Base-by-base conservation (phyloP, 192 early-diverging fungal genomes). In the Gaertneriomyces semiglobifer region DNA sequence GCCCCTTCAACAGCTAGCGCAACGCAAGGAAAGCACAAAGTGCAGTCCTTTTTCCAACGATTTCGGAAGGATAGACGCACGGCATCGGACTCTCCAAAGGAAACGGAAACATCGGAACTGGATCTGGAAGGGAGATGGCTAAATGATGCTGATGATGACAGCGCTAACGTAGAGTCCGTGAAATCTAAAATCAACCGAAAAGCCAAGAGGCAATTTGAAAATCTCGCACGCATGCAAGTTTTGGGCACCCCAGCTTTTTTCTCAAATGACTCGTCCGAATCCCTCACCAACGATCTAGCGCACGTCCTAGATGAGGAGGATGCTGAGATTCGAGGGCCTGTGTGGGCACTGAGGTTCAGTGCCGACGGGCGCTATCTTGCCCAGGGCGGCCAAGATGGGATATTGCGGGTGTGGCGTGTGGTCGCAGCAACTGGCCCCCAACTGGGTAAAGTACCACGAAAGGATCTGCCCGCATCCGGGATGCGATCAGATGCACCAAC, bases 321-420 rank as follows among this genome's bases (percentile, higher is more conserved):
- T 52, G 69, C 64, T 0, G 74, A 74, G 47, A 52, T 74, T 54
- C 66, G 69, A 48, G 63, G 75, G 20, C 71, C 89, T 0, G 71
- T 93, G 25, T 94, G 91, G 89, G 72, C 84, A 6, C 74, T 91
- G 74, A 77, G 88, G 54, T 93, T 93, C 62, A 93, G 89, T 69
- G 79, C 84, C 41, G 86, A 86, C 75, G 92, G 92, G 19, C 74
- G 74, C 66, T 93, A 89, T 69, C 60, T 93, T 62, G 92, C 90
- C n/a, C 77, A 80, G 7, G 92, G 87, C 64, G 88, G 91, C n/a
- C 88, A 92, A 67, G 85, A 87, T 74, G 82, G 80, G 60, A 63
- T 87, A 20, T 69, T 93, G 39, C 69, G 85, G 39, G 79, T 93
- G 3, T 93, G 91, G 91, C 47, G 61, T 44, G 14, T 41, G 18